Conservation (phyloP, 2,329 filamentous ascomycete species). For the Ophiostoma triangulosporum region DNA sequence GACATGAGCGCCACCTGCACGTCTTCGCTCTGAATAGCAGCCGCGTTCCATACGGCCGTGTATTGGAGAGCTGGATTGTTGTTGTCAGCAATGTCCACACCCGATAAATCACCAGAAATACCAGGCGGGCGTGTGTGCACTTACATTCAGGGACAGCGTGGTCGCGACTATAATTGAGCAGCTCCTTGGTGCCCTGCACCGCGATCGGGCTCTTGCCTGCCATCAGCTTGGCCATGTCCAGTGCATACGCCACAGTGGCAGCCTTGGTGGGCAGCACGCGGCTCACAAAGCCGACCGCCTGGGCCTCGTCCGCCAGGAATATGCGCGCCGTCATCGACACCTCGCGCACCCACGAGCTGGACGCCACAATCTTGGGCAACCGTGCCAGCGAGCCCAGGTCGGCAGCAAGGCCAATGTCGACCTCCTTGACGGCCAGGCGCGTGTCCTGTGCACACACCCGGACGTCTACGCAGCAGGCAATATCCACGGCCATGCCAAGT, state of each 20-base stretch:
- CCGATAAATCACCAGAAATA: too few relatives aligned
- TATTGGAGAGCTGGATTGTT: slow-evolving; percentile 64
- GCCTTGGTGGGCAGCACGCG: slow-evolving; percentile 50
- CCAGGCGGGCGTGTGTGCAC: slow-evolving; percentile 19
- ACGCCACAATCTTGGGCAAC: slow-evolving; percentile 60
- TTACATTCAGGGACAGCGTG: slow-evolving; percentile 61
- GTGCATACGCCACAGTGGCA: slow-evolving; percentile 45
- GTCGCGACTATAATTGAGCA: slow-evolving; percentile 71
- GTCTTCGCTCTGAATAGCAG: slow-evolving; percentile 69
- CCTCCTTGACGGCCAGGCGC: slow-evolving; percentile 62
- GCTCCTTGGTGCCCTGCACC: slow-evolving; percentile 75
- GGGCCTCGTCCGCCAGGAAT: slow-evolving; percentile 56
- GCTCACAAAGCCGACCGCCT: slow-evolving; percentile 56
- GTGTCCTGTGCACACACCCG: slow-evolving; percentile 48
- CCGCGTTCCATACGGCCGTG: slow-evolving; percentile 77
- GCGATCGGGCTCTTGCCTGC: slow-evolving; percentile 78
- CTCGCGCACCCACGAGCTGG: slow-evolving; percentile 65
- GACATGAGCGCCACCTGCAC: slow-evolving; percentile 61
- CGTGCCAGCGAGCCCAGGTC: slow-evolving; percentile 65
- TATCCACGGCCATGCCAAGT: slow-evolving; percentile 66
- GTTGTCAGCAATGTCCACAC: neutral
- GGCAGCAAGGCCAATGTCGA: slow-evolving; percentile 68
- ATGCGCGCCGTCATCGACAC: slow-evolving; percentile 57
- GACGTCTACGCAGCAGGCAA: slow-evolving; percentile 56
- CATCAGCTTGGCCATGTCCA: slow-evolving; percentile 51